Base-by-base conservation (phyloP, 805 yeast genomes). In the Candida verbasci region DNA sequence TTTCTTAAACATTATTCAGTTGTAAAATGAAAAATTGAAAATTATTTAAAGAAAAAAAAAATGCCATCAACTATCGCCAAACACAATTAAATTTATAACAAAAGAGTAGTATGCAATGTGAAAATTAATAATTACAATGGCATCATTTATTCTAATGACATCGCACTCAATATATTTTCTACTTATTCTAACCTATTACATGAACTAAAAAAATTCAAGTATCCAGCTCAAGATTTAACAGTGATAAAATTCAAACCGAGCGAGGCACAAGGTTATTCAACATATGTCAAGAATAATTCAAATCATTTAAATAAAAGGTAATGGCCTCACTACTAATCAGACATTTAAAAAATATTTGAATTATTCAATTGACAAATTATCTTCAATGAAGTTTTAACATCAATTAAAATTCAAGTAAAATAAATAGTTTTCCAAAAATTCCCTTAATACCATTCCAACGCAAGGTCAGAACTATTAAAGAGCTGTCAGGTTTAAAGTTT, bases 401-500 rank as follows among this genome's bases (percentile, higher is more conserved):
- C 48, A 22, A 31, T 8, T 5, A 17, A 31, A 12, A 18, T 29
- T 18, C 4, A 12, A 20, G 25, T 14, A 18, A 18, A 18, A 25
- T 12, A 25, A 25, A 25, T 14, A 25, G 14, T 10, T 7, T 55
- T 78, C 86, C 88, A 82, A 81, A 82, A 82, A 82, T 81, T 82
- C 89, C 84, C 80, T 72, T 50, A 65, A 60, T 60, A 60, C 55
- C 56, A 58, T 50, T 62, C 12, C 69, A 25, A 64, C 75, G 76
- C 74, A 73, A 65, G 56, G 60, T 50, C 47, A 11, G 41, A 39
- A 52, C 46, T 55, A 55, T 47, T 46, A 77, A 77, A 80, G 81
- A 78, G 74, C 76, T 82, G 95, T 89, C 91, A 78, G 89, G 93
- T 84, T 39, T 82, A 80, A 79, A 86, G 89, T 86, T 93, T 91